phyloP scores from a whole-genome alignment of 805 yeast species.

The Candida fluviatilis region DNA sequence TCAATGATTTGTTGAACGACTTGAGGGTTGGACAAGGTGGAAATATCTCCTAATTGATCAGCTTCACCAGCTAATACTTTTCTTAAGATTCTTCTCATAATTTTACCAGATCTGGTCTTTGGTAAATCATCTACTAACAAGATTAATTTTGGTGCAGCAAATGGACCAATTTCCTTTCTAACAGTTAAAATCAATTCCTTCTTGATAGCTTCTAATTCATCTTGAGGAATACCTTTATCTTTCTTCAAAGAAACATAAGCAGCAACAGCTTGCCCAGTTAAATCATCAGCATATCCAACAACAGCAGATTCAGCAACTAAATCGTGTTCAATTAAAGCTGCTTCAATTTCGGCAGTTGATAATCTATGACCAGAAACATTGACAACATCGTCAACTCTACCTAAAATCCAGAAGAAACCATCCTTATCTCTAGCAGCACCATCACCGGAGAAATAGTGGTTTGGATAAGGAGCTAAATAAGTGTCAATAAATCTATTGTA shows the following conservation, averaged over 20 bases:
- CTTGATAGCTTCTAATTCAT: constrained; percentile 54
- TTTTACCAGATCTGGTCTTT: constrained; percentile 97
- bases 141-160: constrained; percentile 92
- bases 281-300: constrained; percentile 89
- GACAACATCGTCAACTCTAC: constrained; percentile 98
- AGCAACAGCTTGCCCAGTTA: constrained; percentile 96
- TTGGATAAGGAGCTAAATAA: constrained; percentile 88
- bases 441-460: constrained; percentile 94
- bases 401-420: constrained; percentile 96
- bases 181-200: constrained; percentile 82
- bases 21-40: constrained; percentile 83
- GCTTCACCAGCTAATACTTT: constrained; percentile 90
- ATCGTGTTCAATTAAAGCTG: constrained; percentile 76
- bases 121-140: constrained; percentile 88
- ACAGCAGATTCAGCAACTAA: constrained; percentile 94
- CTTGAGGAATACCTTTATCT: constrained; percentile 34
- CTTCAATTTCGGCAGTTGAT: constrained; percentile 97
- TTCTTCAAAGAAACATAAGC: constrained; percentile 86
- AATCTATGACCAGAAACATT: constrained; percentile 97
- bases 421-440: constrained; percentile 98
- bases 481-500: constrained; percentile 86
- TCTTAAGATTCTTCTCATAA: constrained; percentile 96
- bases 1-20: constrained; percentile 74
- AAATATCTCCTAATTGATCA: constrained; percentile 86
- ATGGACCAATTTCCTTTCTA: constrained; percentile 87